Percentiles rank a stretch among this genome's conserved stretches.
phyloP scores from a whole-genome alignment of 352 stramenopile species.

The Phytophthora pinifolia region DNA sequence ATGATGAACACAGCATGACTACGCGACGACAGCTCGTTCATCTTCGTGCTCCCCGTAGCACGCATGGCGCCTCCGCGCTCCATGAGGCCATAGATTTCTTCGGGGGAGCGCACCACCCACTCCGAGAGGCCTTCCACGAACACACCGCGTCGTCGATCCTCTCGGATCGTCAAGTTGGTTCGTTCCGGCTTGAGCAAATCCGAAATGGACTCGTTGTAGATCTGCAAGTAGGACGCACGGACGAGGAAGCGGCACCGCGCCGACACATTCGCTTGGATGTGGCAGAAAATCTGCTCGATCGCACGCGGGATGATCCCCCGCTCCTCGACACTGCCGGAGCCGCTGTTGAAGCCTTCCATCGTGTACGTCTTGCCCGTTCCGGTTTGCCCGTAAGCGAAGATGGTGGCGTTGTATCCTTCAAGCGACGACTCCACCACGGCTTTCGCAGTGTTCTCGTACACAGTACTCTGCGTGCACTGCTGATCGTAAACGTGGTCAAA shows the following conservation, averaged over 20 bases:
- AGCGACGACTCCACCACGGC: constrained; percentile 92
- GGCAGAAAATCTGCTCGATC: constrained; percentile 95
- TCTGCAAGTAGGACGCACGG: constrained; percentile 92
- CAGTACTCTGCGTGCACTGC: constrained; percentile 83
- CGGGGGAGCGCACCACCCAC: constrained; percentile 91
- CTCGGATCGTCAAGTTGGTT: constrained; percentile 91
- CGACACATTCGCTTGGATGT: constrained; percentile 90
- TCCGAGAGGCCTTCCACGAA: constrained; percentile 95
- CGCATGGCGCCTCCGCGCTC: constrained; percentile 86
- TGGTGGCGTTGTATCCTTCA: constrained; percentile 92
- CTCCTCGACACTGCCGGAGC: constrained; percentile 87
- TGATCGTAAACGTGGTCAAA: constrained; percentile 96
- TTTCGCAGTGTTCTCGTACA: constrained; percentile 94
- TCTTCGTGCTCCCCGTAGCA: constrained; percentile 84
- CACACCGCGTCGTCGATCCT: constrained; percentile 92
- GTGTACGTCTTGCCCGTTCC: constrained; percentile 95
- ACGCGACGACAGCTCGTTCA: constrained; percentile 88
- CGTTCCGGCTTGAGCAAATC: constrained; percentile 94
- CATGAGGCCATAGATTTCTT: constrained; percentile 96
- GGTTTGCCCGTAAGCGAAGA: constrained; percentile 91
- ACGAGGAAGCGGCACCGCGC: constrained; percentile 90
- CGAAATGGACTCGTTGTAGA: constrained; percentile 96
- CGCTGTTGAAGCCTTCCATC: constrained; percentile 95
- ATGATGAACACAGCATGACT: constrained; percentile 95
- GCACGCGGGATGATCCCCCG: constrained; percentile 97